A percentile compares a stretch with the other conserved stretches of the same genome.
Evolutionary conservation across 176 grass and related monocot species (phyloP).

Genomic region (Bonia amplexicaulis): DNA sequence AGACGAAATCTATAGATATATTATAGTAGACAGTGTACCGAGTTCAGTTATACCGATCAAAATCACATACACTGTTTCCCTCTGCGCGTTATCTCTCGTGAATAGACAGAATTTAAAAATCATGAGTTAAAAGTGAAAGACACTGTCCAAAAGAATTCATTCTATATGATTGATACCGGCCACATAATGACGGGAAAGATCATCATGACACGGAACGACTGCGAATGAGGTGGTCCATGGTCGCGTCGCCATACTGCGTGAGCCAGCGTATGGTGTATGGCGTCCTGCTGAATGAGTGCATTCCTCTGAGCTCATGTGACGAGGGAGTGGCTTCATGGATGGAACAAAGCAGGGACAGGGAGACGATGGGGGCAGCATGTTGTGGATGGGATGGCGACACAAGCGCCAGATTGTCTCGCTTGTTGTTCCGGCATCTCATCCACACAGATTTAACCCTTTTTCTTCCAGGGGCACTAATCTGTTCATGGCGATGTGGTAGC

Average conservation of each 20-base stretch:
- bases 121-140: too few relatives aligned
- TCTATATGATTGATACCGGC: not conserved
- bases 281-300: not conserved
- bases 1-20: too few relatives aligned
- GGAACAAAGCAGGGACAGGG: constrained; percentile 22
- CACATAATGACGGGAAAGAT: not conserved
- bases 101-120: too few relatives aligned
- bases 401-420: not conserved
- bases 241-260: not conserved
- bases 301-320: constrained; percentile 27
- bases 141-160: too few relatives aligned
- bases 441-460: not conserved
- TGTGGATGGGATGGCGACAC: constrained; percentile 11
- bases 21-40: too few relatives aligned
- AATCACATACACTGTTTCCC: too few relatives aligned
- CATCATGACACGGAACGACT: not conserved
- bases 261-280: not conserved
- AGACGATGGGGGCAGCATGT: not conserved
- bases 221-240: constrained; percentile 10
- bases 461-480: not conserved
- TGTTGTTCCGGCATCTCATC: not conserved
- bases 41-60: too few relatives aligned
- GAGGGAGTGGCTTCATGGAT: constrained; percentile 27
- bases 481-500: not conserved
- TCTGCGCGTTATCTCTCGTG: too few relatives aligned